phyloP scores from a whole-genome alignment of 108 stramenopile genomes.

The Aurantiochytrium sp. region DNA sequence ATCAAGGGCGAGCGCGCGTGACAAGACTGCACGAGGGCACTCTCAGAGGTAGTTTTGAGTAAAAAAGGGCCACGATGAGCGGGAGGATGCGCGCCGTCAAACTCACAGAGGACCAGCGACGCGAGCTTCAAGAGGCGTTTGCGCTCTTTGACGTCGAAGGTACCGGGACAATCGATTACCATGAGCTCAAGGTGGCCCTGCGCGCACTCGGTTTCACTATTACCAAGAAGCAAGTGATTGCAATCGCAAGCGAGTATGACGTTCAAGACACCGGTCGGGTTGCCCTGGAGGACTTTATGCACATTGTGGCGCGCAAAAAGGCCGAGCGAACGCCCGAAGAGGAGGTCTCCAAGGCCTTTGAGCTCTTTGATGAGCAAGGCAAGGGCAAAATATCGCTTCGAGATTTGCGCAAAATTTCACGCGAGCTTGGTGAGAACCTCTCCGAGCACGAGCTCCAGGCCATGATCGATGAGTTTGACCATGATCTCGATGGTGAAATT shows the following conservation, averaged over 20 bases:
- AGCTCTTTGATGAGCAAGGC: slow-evolving; percentile 49
- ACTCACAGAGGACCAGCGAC: slow-evolving; percentile 40
- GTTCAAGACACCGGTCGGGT: slow-evolving; percentile 38
- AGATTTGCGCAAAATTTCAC: slow-evolving; percentile 44
- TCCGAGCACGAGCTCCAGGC: slow-evolving; percentile 44
- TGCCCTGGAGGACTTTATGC: slow-evolving; percentile 38
- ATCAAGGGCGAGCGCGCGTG: no score
- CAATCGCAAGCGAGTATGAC: slow-evolving; percentile 43
- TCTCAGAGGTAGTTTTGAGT: no score
- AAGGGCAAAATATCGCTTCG: slow-evolving; percentile 38
- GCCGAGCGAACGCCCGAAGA: slow-evolving; percentile 51
- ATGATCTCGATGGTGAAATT: slow-evolving; percentile 36
- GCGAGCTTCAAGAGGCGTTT: slow-evolving; percentile 51
- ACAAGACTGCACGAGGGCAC: no score
- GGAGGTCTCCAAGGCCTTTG: slow-evolving; percentile 54
- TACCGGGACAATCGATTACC: slow-evolving; percentile 44
- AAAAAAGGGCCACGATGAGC: not conserved
- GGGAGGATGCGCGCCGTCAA: not conserved
- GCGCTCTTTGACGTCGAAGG: slow-evolving; percentile 50
- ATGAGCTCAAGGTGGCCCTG: slow-evolving; percentile 55
- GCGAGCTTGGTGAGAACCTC: slow-evolving; percentile 59
- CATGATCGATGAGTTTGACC: slow-evolving; percentile 48
- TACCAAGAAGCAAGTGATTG: slow-evolving; percentile 39
- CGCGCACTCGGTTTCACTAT: slow-evolving; percentile 55
- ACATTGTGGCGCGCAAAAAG: slow-evolving; percentile 41